Percentiles rank a stretch among this genome's conserved stretches.
These are phyloP conservation scores for Tuber aestivum DNA, from an alignment of 495 filamentous ascomycete species.

Conservation along the genomic window DNA sequence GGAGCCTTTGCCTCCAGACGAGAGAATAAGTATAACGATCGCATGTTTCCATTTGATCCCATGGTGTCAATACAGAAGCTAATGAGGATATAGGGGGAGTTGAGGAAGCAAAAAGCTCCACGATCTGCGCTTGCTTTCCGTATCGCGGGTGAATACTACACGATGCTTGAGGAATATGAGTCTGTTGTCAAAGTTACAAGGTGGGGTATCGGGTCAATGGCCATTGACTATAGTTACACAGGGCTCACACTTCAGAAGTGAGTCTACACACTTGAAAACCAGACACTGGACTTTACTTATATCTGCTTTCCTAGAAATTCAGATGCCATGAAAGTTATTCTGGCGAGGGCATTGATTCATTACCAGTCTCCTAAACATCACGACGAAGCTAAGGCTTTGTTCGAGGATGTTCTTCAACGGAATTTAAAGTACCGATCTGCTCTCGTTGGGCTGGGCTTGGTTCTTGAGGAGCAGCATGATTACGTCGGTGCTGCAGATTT, in stretches of 20 bases:
- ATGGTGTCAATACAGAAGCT: neutral
- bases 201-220: conserved; percentile 58
- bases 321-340: conserved; percentile 66
- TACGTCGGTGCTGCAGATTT: conserved; percentile 73
- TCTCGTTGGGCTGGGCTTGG: conserved; percentile 81
- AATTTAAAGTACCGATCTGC: conserved; percentile 69
- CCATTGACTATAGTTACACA: conserved; percentile 56
- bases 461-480: conserved; percentile 87
- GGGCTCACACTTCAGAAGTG: conserved; percentile 59
- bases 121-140: conserved; percentile 77
- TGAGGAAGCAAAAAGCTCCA: conserved; percentile 52
- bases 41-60: conserved; percentile 10
- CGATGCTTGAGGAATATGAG: conserved; percentile 79
- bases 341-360: conserved; percentile 76
- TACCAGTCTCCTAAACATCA: conserved; percentile 88
- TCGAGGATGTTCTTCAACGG: conserved; percentile 67
- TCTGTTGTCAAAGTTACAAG: conserved; percentile 71
- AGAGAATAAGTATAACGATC: conserved; percentile 35
- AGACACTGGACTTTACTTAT: conserved; percentile 9
- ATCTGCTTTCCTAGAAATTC: conserved; percentile 46
- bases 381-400: conserved; percentile 73
- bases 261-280: neutral
- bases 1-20: conserved; percentile 40
- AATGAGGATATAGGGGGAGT: conserved; percentile 53
- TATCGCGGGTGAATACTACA: conserved; percentile 76